phyloP scores from a whole-genome alignment of 2,329 filamentous ascomycete species.

The Neurospora sp. region DNA sequence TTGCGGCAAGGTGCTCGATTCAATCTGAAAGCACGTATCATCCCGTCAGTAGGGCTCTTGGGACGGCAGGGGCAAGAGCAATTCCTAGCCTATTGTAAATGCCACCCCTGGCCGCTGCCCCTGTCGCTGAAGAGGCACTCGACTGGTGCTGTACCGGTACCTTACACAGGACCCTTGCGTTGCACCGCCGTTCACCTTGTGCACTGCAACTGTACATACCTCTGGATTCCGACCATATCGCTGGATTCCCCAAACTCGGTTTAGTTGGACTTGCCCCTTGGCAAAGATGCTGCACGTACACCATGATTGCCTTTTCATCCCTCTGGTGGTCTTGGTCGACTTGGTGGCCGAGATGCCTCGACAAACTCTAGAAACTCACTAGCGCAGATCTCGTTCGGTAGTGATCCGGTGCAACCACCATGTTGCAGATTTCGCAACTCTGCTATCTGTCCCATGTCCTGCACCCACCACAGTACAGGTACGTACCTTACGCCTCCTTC shows the following conservation, averaged over 20 bases:
- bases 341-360: background rate
- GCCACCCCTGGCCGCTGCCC: background rate
- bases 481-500: background rate
- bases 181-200: background rate
- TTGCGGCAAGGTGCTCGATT: background rate
- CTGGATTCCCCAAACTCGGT: background rate
- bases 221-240: background rate
- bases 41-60: constrained; percentile 13
- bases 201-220: background rate
- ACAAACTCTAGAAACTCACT: background rate
- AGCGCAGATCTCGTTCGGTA: background rate
- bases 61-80: background rate
- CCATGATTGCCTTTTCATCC: background rate
- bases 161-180: background rate
- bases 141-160: background rate
- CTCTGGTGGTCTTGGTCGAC: background rate
- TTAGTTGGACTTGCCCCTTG: background rate
- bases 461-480: background rate
- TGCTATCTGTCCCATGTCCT: background rate
- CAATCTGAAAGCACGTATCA: constrained; percentile 5
- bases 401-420: background rate
- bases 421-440: background rate
- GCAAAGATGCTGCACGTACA: background rate
- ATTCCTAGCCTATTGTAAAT: background rate
- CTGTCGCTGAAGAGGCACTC: background rate